Evolutionary conservation across 163 green algal species (phyloP).

Genomic region (Smithsoniella earleae): DNA sequence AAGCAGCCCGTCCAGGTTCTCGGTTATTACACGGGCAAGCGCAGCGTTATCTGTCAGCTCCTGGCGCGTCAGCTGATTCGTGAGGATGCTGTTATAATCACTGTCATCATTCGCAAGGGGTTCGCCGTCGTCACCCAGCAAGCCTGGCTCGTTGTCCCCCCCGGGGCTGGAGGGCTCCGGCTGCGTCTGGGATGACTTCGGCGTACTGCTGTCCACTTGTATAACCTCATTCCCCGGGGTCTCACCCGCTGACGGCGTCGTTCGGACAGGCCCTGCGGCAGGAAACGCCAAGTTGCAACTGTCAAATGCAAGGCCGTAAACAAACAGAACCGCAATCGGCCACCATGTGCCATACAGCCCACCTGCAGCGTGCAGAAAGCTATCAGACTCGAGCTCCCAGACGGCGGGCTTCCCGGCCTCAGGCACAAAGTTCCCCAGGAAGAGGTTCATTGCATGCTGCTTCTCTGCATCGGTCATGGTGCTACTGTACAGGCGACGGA

Average conservation of each 20-base stretch:
- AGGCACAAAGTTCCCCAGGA: constrained; percentile 67
- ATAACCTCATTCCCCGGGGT: neutral
- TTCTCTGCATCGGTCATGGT: constrained; percentile 80
- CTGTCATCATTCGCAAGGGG: too few species aligned
- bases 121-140: too few species aligned
- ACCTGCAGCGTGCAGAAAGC: constrained; percentile 63
- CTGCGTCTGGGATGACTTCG: too few species aligned
- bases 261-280: neutral
- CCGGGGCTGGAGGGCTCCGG: too few species aligned
- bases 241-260: neutral
- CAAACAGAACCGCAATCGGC: neutral
- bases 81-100: neutral
- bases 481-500: constrained; percentile 69
- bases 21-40: neutral
- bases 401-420: constrained; percentile 49
- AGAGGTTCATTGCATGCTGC: constrained; percentile 84
- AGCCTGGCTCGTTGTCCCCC: too few species aligned
- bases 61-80: too few species aligned
- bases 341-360: neutral
- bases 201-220: neutral
- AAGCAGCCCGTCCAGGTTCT: constrained; percentile 7
- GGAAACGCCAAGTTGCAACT: neutral
- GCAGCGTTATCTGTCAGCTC: constrained; percentile 20
- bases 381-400: constrained; percentile 80
- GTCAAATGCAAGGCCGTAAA: neutral